phyloP scores from a whole-genome alignment of 306 rosid genomes.

The Trifolium dubium region DNA sequence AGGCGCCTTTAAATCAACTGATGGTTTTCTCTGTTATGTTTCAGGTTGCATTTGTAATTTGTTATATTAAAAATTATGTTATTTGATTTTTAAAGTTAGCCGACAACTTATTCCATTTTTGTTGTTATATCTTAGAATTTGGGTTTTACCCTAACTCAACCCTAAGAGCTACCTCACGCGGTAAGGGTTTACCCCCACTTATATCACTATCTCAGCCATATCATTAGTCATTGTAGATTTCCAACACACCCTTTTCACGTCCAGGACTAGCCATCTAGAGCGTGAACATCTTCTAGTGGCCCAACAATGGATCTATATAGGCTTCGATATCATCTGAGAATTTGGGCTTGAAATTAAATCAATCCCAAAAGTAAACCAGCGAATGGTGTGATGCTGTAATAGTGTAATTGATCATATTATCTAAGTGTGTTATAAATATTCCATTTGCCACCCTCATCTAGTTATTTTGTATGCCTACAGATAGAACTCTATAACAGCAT shows the following conservation, averaged over 20 bases:
- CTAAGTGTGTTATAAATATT: constrained; percentile 2
- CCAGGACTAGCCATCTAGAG: neutral
- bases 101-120: neutral
- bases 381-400: neutral
- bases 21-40: constrained; percentile 1
- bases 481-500: constrained; percentile 89
- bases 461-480: constrained; percentile 53
- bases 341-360: neutral
- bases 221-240: neutral
- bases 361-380: neutral
- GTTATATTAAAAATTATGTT: constrained; percentile 4
- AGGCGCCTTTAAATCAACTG: constrained; percentile 7
- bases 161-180: neutral
- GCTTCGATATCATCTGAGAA: neutral
- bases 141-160: neutral
- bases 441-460: constrained; percentile 34
- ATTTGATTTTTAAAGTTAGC: constrained; percentile 13
- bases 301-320: neutral
- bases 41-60: constrained; percentile 10
- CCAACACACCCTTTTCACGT: neutral
- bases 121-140: neutral
- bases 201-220: neutral
- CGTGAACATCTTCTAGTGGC: neutral
- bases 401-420: neutral
- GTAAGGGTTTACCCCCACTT: neutral